Evolutionary conservation across 1,284 basidiomycete species (phyloP).

Genomic region (Ganoderma leucocontextum): DNA sequence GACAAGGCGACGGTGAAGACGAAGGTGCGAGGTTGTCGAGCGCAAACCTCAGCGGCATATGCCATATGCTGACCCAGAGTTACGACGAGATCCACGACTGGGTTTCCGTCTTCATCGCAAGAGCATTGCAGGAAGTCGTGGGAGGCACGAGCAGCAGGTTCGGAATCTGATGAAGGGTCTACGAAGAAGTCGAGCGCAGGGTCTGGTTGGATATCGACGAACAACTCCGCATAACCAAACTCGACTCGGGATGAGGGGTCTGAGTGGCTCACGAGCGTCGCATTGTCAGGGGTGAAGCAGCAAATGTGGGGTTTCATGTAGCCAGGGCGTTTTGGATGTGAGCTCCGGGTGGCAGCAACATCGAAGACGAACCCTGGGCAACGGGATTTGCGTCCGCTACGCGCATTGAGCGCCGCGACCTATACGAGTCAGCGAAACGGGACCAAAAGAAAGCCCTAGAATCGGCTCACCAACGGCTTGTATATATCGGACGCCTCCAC

Average conservation of each 20-base stretch:
- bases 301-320: background rate
- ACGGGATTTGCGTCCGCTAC: background rate
- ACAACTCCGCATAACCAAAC: background rate
- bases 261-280: background rate
- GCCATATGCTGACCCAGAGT: conserved; percentile 18
- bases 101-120: background rate
- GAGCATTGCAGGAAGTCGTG: background rate
- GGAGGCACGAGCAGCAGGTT: background rate
- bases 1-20: conserved; percentile 39
- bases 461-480: conserved; percentile 34
- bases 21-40: conserved; percentile 22
- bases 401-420: background rate
- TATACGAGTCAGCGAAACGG: background rate
- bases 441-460: too few relatives aligned
- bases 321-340: background rate
- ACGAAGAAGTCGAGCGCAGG: background rate
- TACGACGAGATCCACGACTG: background rate
- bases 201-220: background rate
- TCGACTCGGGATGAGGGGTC: background rate
- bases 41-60: conserved; percentile 20
- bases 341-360: background rate
- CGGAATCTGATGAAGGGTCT: background rate
- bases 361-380: background rate
- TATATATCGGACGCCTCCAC: conserved; percentile 32
- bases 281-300: background rate